Percentiles rank a stretch among this genome's conserved stretches.
Conservation (phyloP, 805 yeast species). For the Kazachstania bromeliacearum region DNA sequence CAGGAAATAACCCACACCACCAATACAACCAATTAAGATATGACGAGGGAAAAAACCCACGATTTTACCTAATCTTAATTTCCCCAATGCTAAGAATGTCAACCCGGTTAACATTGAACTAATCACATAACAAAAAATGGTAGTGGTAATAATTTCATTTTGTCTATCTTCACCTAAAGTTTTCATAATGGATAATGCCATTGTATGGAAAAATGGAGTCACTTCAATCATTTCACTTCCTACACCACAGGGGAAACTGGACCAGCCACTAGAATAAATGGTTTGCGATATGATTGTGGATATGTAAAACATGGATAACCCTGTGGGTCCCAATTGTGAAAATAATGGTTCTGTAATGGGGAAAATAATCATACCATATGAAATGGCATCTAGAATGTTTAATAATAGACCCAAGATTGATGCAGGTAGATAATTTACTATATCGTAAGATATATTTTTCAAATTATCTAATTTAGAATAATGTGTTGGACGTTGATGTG, state of each 20-base stretch:
- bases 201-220: slow-evolving; percentile 95
- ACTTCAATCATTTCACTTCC: slow-evolving; percentile 98
- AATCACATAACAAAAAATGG: slow-evolving; percentile 74
- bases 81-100: slow-evolving; percentile 70
- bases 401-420: slow-evolving; percentile 77
- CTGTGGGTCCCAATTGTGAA: slow-evolving; percentile 73
- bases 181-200: slow-evolving; percentile 67
- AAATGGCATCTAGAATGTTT: slow-evolving; percentile 84
- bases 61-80: slow-evolving; percentile 67
- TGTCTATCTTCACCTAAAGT: slow-evolving; percentile 34
- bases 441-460: slow-evolving; percentile 4
- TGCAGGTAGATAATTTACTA: slow-evolving; percentile 46
- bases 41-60: slow-evolving; percentile 96
- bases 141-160: slow-evolving; percentile 68
- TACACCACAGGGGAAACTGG: slow-evolving; percentile 80
- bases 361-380: slow-evolving; percentile 96
- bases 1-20: slow-evolving; percentile 94
- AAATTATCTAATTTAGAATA: slow-evolving; percentile 2
- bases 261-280: slow-evolving; percentile 82
- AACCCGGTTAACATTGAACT: slow-evolving; percentile 82
- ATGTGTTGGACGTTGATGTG: neutral
- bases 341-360: slow-evolving; percentile 80
- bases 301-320: slow-evolving; percentile 87
- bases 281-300: slow-evolving; percentile 86
- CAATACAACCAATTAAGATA: slow-evolving; percentile 92